Evolutionary conservation across 2,329 filamentous ascomycete genomes (phyloP), one percentile per base, ranked within the genome.

Genomic region (Rachicladosporium sp.): DNA sequence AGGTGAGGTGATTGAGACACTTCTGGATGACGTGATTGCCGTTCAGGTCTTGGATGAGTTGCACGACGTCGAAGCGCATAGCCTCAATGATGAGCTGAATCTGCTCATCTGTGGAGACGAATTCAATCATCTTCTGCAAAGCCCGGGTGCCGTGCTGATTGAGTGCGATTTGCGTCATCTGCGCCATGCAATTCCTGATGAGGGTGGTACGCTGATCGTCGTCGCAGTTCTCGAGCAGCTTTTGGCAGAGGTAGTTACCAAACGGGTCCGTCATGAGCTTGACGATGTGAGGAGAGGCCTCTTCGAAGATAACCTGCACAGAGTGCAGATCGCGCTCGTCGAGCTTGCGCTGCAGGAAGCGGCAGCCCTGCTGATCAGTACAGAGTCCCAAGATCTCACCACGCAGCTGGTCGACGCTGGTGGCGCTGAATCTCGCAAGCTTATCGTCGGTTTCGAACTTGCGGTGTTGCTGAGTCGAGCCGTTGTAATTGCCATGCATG

Each of bases 11-110:
- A 67, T 96, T 98, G 39, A 98, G 74, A 56, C 91, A 98, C 67
- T 98, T 98, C 66, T 98, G 91, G 48, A 98, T 95, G 54, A 98
- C 91, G 55, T 98, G 91, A 55, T 98, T 98, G 60, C 91, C 91
- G 57, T 98, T 98, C 38, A 98, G 71, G 53, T 98, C 91, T 60
- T 98, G 87, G 46, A 98, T 95, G 40, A 98, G 74, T 52, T 91
- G 82, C 12, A 98, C 91, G 36, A 98, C 91, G 44, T 84, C 78
- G 58, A 78, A 73, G 47, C 80, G 75, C 37, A 98, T 73, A 10
- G 91, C 85, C 40, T 82, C 71, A 49, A 93, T 93, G 59, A 98
- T 91, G 49, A 85, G 81, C 51, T 82, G 72, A 37, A 89, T 82
- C 61, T 98, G 91, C 55, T 82, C 78, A 3, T 78, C 73, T 19